phyloP scores from a whole-genome alignment of 2,329 filamentous ascomycete genomes.

The Huntiella savannae region DNA sequence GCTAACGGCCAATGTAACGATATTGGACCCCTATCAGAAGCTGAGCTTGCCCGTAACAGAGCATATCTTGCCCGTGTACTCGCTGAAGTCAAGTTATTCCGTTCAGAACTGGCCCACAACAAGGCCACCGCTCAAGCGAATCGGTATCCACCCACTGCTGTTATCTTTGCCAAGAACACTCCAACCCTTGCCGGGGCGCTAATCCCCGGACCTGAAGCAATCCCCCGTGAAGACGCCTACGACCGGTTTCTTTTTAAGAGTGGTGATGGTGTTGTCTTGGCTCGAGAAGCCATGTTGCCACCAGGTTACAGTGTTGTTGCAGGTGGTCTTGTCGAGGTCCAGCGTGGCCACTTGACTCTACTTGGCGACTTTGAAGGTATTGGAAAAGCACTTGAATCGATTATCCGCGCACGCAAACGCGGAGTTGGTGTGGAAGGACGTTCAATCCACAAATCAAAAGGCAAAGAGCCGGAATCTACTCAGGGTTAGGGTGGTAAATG shows the following conservation, averaged over 20 bases:
- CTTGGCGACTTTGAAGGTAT: conserved; percentile 70
- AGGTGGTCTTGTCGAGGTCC: conserved; percentile 58
- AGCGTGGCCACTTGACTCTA: conserved; percentile 73
- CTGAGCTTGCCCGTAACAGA: conserved; percentile 2
- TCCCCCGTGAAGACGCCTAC: conserved; percentile 59
- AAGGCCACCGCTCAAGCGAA: conserved; percentile 44
- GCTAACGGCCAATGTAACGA: background rate
- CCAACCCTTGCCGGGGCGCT: conserved; percentile 72
- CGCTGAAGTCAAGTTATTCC: conserved; percentile 52
- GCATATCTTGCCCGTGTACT: conserved; percentile 61
- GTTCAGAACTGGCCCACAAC: conserved; percentile 48
- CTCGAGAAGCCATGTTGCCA: conserved; percentile 69
- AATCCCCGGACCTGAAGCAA: conserved; percentile 53
- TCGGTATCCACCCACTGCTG: conserved; percentile 58
- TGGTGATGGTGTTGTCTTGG: conserved; percentile 77
- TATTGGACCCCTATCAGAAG: background rate
- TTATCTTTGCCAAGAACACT: conserved; percentile 72
- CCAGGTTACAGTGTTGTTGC: conserved; percentile 55
- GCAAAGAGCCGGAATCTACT: conserved; percentile 1
- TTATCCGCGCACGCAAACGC: conserved; percentile 46
- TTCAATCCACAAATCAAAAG: background rate
- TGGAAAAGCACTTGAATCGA: conserved; percentile 50
- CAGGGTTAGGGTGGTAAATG: background rate
- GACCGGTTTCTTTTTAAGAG: conserved; percentile 73
- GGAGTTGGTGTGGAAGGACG: conserved; percentile 39